Evolutionary conservation across 345 rosid species (phyloP), one percentile per base, ranked within the genome.

Genomic region (Moringa oleifera): DNA sequence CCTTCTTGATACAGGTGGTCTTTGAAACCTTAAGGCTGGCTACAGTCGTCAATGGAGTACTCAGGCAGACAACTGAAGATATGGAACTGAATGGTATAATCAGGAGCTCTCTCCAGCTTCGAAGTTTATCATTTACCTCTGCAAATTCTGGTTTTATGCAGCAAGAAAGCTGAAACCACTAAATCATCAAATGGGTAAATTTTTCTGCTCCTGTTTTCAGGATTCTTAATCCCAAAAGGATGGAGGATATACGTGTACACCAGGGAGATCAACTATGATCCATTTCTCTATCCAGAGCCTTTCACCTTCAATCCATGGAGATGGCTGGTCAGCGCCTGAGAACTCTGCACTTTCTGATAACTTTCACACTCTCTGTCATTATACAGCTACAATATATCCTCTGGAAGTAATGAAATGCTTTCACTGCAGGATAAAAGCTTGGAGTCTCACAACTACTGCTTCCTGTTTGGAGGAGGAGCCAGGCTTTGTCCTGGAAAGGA

Each of bases 1-100:
- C 18, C 24, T 15, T 36, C 23, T 18, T 18, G 37, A 33, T 33
- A 62, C 71, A 89, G 96, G 91, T 86, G 65, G 84, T 86, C 11
- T 76, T 73, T 59, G 94, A 89, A 80, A 86, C 96, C 49, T 86
- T 87, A 53, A 84, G 94, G 74, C 70, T 89, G 72, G 96, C 94
- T 64, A 84, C 96, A 7, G 63, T 86, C 36, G 89, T 86, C 24
- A 89, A 89, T 66, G 96, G 96, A 22, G 91, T 89, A 61, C 55
- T 89, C 62, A 86, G 96, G 81, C 83, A 89, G 67, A 83, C 91
- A 7, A 86, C 87, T 55, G 61, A 67, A 64, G 89, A 89, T 57
- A 64, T 85, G 62, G 89, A 86, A 73, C 58, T 89, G 33, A 78
- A 83, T 52, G 90, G 96, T 84, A 58, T 33, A 65, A 23, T 3